Evolutionary conservation across 2,329 filamentous ascomycete genomes (phyloP), one percentile per base, ranked within the genome.

Genomic region (Xylariaceae sp.): DNA sequence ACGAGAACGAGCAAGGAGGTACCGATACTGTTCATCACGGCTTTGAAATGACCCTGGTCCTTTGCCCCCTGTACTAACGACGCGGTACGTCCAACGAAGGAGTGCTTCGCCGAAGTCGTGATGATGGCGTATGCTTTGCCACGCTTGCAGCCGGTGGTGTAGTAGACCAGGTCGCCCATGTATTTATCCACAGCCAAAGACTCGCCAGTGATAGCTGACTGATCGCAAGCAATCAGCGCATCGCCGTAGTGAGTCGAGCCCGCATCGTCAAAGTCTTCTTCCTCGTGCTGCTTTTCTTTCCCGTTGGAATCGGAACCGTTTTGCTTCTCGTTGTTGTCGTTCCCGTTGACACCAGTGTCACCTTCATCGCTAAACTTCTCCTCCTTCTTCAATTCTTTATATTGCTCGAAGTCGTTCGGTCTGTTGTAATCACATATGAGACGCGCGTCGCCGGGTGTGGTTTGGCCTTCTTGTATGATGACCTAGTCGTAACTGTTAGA

Each of bases 21-120:
- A 71, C 86, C 86, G 65, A 90, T 89, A 66, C 81, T 85, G 80
- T 89, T 85, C 86, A 89, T 89, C 76, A 89, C 86, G 58, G 85
- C 85, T 76, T 90, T 89, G 81, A 88, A 88, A 72, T 88, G 85
- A 73, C 86, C 86, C 65, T 83, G 79, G 69, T 89, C 86, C 72
- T 87, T 77, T 58, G 86, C 86, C 58, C 85, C 86, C 72, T 88
- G 82, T 44, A 89, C 86, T 45, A 89, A 77, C 60, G 81, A 80
- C 54, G 86, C 86, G 60, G 86, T 89, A 68, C 82, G 83, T 73
- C 86, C 86, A 68, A 89, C 86, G 74, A 89, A 90, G 51, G 86
- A 89, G 71, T 81, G 78, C 66, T 78, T 82, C 48, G 86, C 86
- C 55, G 83, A 82, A 58, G 83, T 80, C 52, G 80, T 79, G 63